A percentile compares a stretch with the other conserved stretches of the same genome.
Evolutionary conservation across 768 basidiomycete species (phyloP).

Genomic region (Trametes meyenii): DNA sequence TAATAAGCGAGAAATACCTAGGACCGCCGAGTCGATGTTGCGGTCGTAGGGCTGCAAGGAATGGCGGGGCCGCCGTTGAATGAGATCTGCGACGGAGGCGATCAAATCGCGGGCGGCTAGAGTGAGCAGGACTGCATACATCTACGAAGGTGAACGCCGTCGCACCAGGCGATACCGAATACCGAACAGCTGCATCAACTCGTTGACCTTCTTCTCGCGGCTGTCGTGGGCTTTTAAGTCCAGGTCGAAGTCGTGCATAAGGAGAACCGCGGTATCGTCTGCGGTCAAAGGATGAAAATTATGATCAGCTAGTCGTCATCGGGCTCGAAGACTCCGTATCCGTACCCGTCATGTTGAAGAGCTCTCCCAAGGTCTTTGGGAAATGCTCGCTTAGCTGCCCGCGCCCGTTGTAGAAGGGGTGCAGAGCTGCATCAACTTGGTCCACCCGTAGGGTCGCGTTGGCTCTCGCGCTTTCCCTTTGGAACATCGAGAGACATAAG

Average conservation of each 20-base stretch:
- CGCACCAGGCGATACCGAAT: constrained; percentile 61
- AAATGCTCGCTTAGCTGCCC: constrained; percentile 51
- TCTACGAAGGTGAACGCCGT: constrained; percentile 6
- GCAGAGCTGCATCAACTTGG: constrained; percentile 44
- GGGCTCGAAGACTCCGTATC: neutral
- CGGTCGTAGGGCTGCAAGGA: constrained; percentile 1
- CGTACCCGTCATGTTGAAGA: constrained; percentile 58
- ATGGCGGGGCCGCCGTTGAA: neutral
- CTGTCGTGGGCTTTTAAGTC: constrained; percentile 38
- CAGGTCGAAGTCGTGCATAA: constrained; percentile 39
- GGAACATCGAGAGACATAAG: neutral
- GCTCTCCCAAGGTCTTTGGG: constrained; percentile 51
- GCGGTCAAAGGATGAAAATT: neutral
- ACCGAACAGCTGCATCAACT: constrained; percentile 58
- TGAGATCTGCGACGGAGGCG: neutral
- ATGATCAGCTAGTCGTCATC: neutral
- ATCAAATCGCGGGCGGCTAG: neutral
- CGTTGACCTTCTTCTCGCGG: constrained; percentile 54
- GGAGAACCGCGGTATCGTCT: constrained; percentile 32
- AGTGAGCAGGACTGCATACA: constrained; percentile 3
- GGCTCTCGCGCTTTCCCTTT: constrained; percentile 58
- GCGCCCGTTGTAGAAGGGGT: constrained; percentile 50
- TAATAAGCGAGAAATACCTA: no score
- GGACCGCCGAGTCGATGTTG: no score
- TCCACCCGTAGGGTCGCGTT: constrained; percentile 52